phyloP scores from a whole-genome alignment of 2,329 filamentous ascomycete genomes.

The Lasiodiplodia sp. region DNA sequence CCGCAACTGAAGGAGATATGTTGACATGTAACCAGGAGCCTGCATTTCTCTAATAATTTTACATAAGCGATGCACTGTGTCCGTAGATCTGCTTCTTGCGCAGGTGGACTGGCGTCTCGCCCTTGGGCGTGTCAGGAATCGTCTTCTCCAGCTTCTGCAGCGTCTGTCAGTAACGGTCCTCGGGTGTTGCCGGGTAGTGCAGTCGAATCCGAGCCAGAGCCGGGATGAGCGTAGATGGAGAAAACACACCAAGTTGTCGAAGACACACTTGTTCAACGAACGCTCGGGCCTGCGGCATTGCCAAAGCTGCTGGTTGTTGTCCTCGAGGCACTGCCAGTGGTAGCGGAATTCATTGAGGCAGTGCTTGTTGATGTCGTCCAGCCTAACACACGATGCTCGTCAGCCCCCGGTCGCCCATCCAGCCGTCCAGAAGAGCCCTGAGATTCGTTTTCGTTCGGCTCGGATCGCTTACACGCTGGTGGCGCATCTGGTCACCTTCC shows the following conservation, averaged over 20 bases:
- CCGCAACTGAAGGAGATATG: not conserved
- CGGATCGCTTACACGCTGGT: constrained; percentile 77
- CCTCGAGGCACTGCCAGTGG: constrained; percentile 95
- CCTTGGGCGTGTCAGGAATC: constrained; percentile 59
- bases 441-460: not conserved
- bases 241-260: constrained; percentile 84
- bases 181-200: not conserved
- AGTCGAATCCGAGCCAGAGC: constrained; percentile 1
- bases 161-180: constrained; percentile 27
- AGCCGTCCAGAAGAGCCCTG: not conserved
- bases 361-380: constrained; percentile 95
- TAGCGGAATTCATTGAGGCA: constrained; percentile 89
- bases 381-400: constrained; percentile 56
- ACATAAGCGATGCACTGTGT: constrained; percentile 23
- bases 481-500: constrained; percentile 95
- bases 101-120: constrained; percentile 58
- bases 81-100: constrained; percentile 54
- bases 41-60: constrained; percentile 28
- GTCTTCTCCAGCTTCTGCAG: constrained; percentile 59
- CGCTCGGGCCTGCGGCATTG: constrained; percentile 90
- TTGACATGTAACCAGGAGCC: constrained; percentile 7
- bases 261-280: constrained; percentile 94
- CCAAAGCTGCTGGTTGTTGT: constrained; percentile 98
- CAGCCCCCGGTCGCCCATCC: constrained; percentile 14
- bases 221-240: not conserved